Evolutionary conservation across 2,329 filamentous ascomycete genomes (phyloP).

Genomic region (Cladophialophora exuberans): DNA sequence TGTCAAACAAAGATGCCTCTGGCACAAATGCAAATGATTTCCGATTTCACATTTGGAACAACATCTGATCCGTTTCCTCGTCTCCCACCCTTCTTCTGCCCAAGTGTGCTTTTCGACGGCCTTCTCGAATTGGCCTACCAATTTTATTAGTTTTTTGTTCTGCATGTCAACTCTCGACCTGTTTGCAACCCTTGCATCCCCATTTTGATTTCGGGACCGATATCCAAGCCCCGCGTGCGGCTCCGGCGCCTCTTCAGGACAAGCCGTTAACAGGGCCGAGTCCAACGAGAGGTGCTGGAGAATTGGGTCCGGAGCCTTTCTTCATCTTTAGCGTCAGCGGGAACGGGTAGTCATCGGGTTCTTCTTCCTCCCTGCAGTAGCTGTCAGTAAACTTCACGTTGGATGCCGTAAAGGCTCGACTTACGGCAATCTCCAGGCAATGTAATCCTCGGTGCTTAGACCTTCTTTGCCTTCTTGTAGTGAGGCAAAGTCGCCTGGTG

Average conservation of each 20-base stretch:
- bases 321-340: constrained; percentile 66
- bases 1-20: constrained; percentile 1
- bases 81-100: not conserved
- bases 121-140: too few species aligned
- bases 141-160: too few species aligned
- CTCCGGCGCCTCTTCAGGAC: not conserved
- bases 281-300: constrained; percentile 34
- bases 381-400: constrained; percentile 10
- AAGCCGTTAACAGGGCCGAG: constrained; percentile 24
- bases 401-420: constrained; percentile 48
- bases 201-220: too few species aligned
- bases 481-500: constrained; percentile 94
- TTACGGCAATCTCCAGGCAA: constrained; percentile 97
- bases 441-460: constrained; percentile 93
- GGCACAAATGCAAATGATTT: not conserved
- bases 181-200: too few species aligned
- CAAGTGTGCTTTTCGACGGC: not conserved
- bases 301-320: constrained; percentile 39
- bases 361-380: constrained; percentile 78
- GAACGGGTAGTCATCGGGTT: constrained; percentile 76
- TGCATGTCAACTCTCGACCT: too few species aligned
- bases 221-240: constrained; percentile 16
- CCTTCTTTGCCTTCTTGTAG: constrained; percentile 93
- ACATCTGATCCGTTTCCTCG: not conserved
- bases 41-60: not conserved